These are phyloP conservation scores for Hygrophorus russula DNA, from an alignment of 768 basidiomycete species.

Conservation along the genomic window DNA sequence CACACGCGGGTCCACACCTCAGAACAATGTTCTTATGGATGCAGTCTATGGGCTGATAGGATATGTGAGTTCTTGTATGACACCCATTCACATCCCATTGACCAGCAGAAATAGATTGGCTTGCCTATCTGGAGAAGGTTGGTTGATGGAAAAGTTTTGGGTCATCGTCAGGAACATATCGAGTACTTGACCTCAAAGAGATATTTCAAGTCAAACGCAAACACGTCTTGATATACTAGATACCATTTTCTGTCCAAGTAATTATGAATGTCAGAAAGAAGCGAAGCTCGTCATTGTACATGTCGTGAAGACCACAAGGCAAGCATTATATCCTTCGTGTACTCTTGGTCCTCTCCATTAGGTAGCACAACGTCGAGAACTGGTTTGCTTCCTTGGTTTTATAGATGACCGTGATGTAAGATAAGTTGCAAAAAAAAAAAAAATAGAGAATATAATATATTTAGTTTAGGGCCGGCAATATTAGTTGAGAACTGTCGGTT, in stretches of 20 bases:
- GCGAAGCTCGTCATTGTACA: slow-evolving; percentile 35
- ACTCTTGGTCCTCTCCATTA: slow-evolving; percentile 78
- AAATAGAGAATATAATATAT: background rate
- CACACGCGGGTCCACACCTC: slow-evolving; percentile 43
- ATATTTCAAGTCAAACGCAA: slow-evolving; percentile 7
- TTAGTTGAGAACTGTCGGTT: too few relatives aligned
- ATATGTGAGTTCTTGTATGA: slow-evolving; percentile 20
- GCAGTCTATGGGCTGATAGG: slow-evolving; percentile 28
- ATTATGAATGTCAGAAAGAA: slow-evolving; percentile 44
- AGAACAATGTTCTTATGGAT: slow-evolving; percentile 43
- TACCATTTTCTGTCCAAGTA: too few relatives aligned
- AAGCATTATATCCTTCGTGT: slow-evolving; percentile 68
- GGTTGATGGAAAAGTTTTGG: slow-evolving; percentile 23
- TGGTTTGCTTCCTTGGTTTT: slow-evolving; percentile 57
- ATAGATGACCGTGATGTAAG: slow-evolving; percentile 50
- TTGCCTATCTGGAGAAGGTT: slow-evolving; percentile 26
- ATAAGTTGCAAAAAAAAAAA: slow-evolving; percentile 25
- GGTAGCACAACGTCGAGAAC: slow-evolving; percentile 34
- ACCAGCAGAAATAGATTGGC: slow-evolving; percentile 18
- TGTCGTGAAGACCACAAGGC: slow-evolving; percentile 16
- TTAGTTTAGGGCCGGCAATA: too few relatives aligned
- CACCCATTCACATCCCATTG: slow-evolving; percentile 3
- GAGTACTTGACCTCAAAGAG: slow-evolving; percentile 19
- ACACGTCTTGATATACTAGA: too few relatives aligned
- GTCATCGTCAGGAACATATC: slow-evolving; percentile 24